Evolutionary conservation across 225 moss, liverwort and hornwort genomes (phyloP).

Genomic region (Sphagnum contortum): DNA sequence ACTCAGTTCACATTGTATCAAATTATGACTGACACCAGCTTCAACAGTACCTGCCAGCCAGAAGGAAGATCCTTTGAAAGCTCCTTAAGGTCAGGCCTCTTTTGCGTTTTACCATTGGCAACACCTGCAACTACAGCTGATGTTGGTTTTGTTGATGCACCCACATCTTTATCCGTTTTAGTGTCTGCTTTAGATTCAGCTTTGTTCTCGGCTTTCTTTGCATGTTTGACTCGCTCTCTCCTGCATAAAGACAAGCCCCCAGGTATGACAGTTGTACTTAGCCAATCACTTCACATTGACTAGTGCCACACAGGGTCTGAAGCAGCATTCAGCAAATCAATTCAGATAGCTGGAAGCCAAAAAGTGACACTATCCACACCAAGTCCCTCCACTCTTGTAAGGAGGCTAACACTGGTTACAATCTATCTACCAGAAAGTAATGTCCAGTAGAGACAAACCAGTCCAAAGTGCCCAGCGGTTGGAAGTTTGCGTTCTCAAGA

Average conservation of each 20-base stretch:
- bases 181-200: conserved; percentile 14
- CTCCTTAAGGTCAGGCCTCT: conserved; percentile 48
- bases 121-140: conserved; percentile 9
- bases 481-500: conserved; percentile 63
- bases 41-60: conserved; percentile 50
- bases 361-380: too few species aligned
- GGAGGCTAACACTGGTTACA: too few species aligned
- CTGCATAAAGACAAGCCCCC: conserved; percentile 10
- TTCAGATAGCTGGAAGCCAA: not conserved
- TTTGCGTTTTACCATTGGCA: conserved; percentile 21
- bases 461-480: conserved; percentile 59
- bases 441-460: conserved; percentile 15
- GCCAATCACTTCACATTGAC: too few species aligned
- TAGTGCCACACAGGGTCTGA: not conserved
- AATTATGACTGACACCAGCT: too few species aligned
- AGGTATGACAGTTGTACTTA: not conserved
- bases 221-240: conserved; percentile 61
- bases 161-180: conserved; percentile 9
- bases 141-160: conserved; percentile 22
- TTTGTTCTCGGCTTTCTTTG: conserved; percentile 35
- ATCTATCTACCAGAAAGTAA: too few species aligned
- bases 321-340: not conserved
- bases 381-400: too few species aligned
- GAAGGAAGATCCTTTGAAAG: conserved; percentile 35
- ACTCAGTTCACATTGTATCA: too few species aligned